Evolutionary conservation across 192 early-diverging fungal species (phyloP).

Genomic region (Kickxella alabastrina): DNA sequence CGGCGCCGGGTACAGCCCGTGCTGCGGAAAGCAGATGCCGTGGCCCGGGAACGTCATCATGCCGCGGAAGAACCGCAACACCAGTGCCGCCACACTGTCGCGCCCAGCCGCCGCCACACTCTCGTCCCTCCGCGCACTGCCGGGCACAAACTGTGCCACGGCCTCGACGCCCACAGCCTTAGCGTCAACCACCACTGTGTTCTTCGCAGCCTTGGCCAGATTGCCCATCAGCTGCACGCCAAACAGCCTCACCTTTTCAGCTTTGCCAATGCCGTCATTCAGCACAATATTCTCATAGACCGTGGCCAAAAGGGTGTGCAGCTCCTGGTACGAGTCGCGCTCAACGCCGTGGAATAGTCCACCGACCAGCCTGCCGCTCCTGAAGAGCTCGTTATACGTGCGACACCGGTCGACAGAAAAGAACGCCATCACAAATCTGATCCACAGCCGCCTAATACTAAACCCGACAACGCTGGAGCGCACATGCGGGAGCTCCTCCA

Average conservation of each 20-base stretch:
- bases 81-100: constrained; percentile 32
- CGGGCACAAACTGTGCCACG: constrained; percentile 19
- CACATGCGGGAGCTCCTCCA: constrained; percentile 15
- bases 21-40: constrained; percentile 46
- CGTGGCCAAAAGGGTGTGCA: constrained; percentile 23
- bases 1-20: constrained; percentile 42
- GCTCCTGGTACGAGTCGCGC: constrained; percentile 37
- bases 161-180: constrained; percentile 12
- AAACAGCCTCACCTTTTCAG: constrained; percentile 35
- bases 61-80: constrained; percentile 38
- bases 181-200: constrained; percentile 7
- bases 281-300: constrained; percentile 29
- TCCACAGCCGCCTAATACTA: constrained; percentile 44
- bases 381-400: constrained; percentile 23
- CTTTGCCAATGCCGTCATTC: constrained; percentile 12
- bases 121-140: neutral
- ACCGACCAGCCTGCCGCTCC: constrained; percentile 13
- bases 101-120: neutral
- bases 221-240: constrained; percentile 23
- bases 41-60: constrained; percentile 45
- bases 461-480: constrained; percentile 26
- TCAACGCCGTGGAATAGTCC: constrained; percentile 30
- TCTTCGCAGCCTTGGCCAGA: constrained; percentile 25
- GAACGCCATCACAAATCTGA: constrained; percentile 43
- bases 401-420: constrained; percentile 35